Evolutionary conservation across 1,284 basidiomycete genomes (phyloP).

Genomic region (Tremellales sp.): DNA sequence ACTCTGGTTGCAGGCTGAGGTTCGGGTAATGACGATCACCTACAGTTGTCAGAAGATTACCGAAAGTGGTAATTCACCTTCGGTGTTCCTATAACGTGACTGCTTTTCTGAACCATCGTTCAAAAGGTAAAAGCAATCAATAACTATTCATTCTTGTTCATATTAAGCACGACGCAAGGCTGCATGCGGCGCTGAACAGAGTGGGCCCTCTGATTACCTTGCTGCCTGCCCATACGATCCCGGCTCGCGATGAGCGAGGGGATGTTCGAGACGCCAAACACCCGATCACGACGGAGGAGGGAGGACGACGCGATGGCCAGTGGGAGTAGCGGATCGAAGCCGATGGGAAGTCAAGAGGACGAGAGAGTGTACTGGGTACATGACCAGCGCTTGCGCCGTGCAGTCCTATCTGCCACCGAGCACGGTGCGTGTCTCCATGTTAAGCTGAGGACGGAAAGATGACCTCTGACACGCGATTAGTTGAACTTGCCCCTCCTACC

Average conservation of each 20-base stretch:
- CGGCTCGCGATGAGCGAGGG: too few species aligned
- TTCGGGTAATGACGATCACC: background rate
- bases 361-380: conserved; percentile 18
- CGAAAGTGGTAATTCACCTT: too few species aligned
- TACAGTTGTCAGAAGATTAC: background rate
- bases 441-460: too few species aligned
- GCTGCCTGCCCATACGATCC: too few species aligned
- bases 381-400: conserved; percentile 15
- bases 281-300: conserved; percentile 15
- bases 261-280: conserved; percentile 17
- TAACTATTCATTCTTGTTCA: background rate
- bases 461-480: too few species aligned
- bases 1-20: background rate
- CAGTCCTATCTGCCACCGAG: conserved; percentile 13
- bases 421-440: conserved; percentile 20
- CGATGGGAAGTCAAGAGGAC: conserved; percentile 5
- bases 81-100: background rate
- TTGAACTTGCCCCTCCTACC: conserved; percentile 12
- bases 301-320: conserved; percentile 2
- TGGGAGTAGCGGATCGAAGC: background rate
- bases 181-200: too few species aligned
- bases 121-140: background rate
- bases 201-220: background rate
- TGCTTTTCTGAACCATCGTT: background rate
- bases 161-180: background rate